Evolutionary conservation across 768 basidiomycete species (phyloP).

Genomic region (Serendipita indica): DNA sequence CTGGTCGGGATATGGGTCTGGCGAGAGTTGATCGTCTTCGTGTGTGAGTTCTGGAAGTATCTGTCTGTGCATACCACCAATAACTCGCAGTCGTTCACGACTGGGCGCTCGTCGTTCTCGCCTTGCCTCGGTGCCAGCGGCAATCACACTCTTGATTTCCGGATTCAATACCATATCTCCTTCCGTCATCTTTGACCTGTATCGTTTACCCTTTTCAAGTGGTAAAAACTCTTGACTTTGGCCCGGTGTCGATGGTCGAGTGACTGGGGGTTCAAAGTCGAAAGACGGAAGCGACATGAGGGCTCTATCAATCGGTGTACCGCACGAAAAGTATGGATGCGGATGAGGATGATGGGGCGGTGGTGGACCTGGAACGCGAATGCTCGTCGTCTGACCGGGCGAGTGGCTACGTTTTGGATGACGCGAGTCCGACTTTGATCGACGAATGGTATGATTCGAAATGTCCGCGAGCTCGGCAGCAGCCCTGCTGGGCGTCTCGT

Average conservation of each 20-base stretch:
- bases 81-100: slow-evolving; percentile 6
- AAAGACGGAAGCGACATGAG: neutral
- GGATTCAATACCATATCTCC: neutral
- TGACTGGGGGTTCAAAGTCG: neutral
- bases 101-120: neutral
- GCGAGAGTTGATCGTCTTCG: neutral
- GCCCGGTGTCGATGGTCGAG: slow-evolving; percentile 1
- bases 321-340: slow-evolving; percentile 2
- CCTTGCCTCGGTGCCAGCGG: slow-evolving; percentile 4
- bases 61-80: neutral
- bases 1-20: neutral
- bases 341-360: slow-evolving; percentile 7
- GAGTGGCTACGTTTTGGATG: neutral
- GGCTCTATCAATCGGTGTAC: neutral
- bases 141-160: slow-evolving; percentile 5
- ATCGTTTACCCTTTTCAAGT: neutral
- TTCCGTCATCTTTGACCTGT: neutral
- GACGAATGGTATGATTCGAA: neutral
- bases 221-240: slow-evolving; percentile 7
- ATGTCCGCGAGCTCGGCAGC: neutral
- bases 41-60: neutral
- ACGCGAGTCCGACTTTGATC: neutral
- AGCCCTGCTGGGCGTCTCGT: neutral
- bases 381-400: slow-evolving; percentile 7
- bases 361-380: neutral